Conservation (phyloP, 2,329 filamentous ascomycete genomes). For the Neonectria coccinea region DNA sequence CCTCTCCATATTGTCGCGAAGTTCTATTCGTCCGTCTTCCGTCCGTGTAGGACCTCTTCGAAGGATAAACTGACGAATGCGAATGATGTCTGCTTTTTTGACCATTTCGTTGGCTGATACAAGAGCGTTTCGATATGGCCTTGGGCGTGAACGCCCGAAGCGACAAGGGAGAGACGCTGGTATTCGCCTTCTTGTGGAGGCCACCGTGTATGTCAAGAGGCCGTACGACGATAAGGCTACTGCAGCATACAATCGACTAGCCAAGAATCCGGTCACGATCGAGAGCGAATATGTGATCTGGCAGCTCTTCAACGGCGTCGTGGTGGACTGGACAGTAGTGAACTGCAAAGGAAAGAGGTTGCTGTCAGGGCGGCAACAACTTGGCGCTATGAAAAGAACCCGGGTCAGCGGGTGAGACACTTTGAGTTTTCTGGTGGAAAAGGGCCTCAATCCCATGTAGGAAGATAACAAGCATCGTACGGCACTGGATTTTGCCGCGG, state of each 20-base stretch:
- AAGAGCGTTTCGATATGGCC: slow-evolving; percentile 1
- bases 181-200: slow-evolving; percentile 13
- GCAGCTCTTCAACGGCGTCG: not conserved
- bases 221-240: no score
- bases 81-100: not conserved
- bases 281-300: not conserved
- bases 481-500: slow-evolving; percentile 2
- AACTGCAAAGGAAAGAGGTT: not conserved
- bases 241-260: no score
- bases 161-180: slow-evolving; percentile 8
- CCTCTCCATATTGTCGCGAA: slow-evolving; percentile 13
- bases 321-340: not conserved
- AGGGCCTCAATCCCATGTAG: not conserved
- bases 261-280: no score
- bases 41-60: no score
- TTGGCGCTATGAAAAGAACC: not conserved
- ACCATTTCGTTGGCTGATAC: slow-evolving; percentile 6
- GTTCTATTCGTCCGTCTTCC: not conserved
- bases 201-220: no score
- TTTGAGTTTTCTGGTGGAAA: slow-evolving; percentile 8
- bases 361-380: not conserved
- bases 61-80: not conserved
- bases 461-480: slow-evolving; percentile 1
- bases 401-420: not conserved
- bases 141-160: not conserved